A percentile compares a stretch with the other conserved stretches of the same genome.
These are phyloP conservation scores for Hanseniaspora gamundiae DNA, from an alignment of 1,139 yeast genomes.

Conservation along the genomic window DNA sequence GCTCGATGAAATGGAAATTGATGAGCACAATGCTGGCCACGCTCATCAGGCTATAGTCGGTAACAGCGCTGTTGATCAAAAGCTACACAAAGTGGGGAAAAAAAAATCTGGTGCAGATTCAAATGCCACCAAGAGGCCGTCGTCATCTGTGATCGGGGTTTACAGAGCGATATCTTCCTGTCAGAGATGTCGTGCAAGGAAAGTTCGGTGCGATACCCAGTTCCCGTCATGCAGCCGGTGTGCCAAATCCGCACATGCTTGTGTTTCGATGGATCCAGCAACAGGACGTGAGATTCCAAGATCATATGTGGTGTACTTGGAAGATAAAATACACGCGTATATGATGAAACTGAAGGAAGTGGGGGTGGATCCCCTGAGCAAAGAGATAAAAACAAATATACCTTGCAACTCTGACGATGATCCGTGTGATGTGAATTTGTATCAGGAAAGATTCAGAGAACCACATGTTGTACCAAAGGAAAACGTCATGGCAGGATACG, in stretches of 20 bases:
- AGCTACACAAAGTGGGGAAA: neutral
- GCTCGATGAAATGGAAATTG: too few species aligned
- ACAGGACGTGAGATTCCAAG: slow-evolving; percentile 82
- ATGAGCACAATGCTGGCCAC: too few species aligned
- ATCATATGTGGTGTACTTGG: slow-evolving; percentile 64
- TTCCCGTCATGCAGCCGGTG: slow-evolving; percentile 73
- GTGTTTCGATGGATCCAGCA: slow-evolving; percentile 77
- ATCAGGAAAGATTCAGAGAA: slow-evolving; percentile 12
- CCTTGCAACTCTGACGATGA: slow-evolving; percentile 18
- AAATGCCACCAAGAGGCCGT: neutral
- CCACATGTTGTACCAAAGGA: slow-evolving; percentile 13
- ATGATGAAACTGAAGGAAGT: slow-evolving; percentile 37
- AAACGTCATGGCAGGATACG: slow-evolving; percentile 14
- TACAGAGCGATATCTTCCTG: slow-evolving; percentile 67
- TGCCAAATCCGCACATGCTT: slow-evolving; percentile 52
- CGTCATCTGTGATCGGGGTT: slow-evolving; percentile 24
- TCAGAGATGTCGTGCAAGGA: slow-evolving; percentile 66
- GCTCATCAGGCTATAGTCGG: too few species aligned
- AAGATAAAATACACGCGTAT: slow-evolving; percentile 45
- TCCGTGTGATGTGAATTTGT: slow-evolving; percentile 14
- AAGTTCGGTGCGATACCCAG: slow-evolving; percentile 72
- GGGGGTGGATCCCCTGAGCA: slow-evolving; percentile 28
- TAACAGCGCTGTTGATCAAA: neutral
- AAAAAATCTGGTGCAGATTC: neutral
- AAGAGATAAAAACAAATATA: slow-evolving; percentile 14